These are phyloP conservation scores for Trichomonas gallinae DNA, from an alignment of 208 protist species.

Conservation along the genomic window DNA sequence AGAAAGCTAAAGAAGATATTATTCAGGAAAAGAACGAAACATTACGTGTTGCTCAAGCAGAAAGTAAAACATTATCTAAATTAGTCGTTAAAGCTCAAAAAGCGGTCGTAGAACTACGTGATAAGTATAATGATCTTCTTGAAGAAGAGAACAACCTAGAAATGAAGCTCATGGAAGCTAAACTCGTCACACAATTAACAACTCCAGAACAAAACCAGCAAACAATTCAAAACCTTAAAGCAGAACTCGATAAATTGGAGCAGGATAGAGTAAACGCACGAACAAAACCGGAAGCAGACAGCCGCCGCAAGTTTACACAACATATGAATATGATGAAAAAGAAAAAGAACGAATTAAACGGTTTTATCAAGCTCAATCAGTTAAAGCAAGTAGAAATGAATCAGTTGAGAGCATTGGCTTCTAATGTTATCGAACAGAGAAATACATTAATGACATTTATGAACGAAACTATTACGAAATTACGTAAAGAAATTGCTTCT, in stretches of 20 bases:
- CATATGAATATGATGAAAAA: conserved; percentile 15
- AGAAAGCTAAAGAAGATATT: neutral
- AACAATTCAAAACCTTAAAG: neutral
- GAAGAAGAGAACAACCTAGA: neutral
- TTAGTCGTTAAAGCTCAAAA: neutral
- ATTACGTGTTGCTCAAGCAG: neutral
- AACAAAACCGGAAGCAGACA: neutral
- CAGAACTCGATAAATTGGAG: neutral
- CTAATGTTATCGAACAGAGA: neutral
- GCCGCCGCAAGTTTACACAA: neutral
- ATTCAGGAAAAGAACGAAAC: neutral
- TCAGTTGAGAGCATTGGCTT: neutral
- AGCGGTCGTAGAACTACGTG: neutral
- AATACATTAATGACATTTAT: neutral
- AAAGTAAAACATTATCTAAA: neutral
- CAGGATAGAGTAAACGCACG: neutral
- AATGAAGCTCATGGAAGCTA: conserved; percentile 4
- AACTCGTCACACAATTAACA: neutral
- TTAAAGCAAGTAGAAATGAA: neutral
- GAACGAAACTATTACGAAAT: neutral
- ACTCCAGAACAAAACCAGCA: neutral
- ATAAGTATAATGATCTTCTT: neutral
- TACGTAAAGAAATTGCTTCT: neutral
- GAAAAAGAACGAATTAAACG: neutral
- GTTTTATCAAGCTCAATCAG: neutral